Percentiles rank a stretch among this genome's conserved stretches.
Conservation (phyloP, 2,329 filamentous ascomycete species). For the Penicillium vulpinum region DNA sequence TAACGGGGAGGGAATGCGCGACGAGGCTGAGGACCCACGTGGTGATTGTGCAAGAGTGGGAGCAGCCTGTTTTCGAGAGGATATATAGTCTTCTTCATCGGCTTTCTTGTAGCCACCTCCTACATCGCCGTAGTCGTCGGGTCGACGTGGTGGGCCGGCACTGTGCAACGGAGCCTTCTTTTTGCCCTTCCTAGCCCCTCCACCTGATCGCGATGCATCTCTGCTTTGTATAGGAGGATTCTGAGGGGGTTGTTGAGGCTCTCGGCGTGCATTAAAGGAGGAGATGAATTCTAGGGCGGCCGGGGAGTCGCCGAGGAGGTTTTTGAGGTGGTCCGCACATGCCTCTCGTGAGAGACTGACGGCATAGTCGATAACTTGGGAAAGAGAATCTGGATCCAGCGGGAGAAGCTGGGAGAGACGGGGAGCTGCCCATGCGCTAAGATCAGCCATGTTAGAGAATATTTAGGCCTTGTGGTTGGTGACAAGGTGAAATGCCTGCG, state of each 20-base stretch:
- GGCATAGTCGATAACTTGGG: constrained; percentile 81
- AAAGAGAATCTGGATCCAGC: constrained; percentile 78
- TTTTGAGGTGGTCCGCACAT: constrained; percentile 80
- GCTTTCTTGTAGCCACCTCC: constrained; percentile 76
- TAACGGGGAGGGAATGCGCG: constrained; percentile 45
- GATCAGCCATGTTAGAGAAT: constrained; percentile 20
- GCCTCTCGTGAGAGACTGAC: constrained; percentile 72
- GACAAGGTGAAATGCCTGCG: background rate
- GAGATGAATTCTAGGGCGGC: constrained; percentile 71
- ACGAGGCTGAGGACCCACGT: constrained; percentile 46
- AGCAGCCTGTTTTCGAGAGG: constrained; percentile 45
- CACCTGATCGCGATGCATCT: constrained; percentile 2
- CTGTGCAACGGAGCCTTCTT: constrained; percentile 64
- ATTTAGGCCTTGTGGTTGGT: background rate
- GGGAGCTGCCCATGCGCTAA: constrained; percentile 60
- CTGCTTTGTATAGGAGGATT: constrained; percentile 3
- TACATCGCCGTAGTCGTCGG: constrained; percentile 64
- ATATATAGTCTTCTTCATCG: constrained; percentile 70
- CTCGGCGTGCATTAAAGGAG: constrained; percentile 69
- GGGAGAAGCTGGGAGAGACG: constrained; percentile 80
- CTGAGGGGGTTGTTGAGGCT: constrained; percentile 29
- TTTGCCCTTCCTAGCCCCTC: constrained; percentile 42
- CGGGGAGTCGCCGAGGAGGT: constrained; percentile 82
- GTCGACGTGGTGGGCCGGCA: constrained; percentile 60
- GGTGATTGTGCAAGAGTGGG: constrained; percentile 42